Evolutionary conservation across 148 eudicot species (phyloP), one percentile per base, ranked within the genome.

Genomic region (Talinum fruticosum): DNA sequence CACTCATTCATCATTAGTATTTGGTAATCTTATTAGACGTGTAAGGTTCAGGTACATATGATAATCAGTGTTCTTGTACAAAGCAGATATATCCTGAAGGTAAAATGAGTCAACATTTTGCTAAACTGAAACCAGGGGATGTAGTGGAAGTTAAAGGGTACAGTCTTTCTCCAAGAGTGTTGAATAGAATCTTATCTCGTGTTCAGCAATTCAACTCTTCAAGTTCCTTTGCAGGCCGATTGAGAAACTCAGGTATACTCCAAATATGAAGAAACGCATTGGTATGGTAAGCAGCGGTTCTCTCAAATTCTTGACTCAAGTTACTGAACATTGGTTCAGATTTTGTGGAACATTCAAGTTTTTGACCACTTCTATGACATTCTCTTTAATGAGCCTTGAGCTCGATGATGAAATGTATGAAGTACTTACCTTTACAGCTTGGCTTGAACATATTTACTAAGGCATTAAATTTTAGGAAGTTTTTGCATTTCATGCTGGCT

Each of bases 61-160:
- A n/a, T 78, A 49, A 74, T 30, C 18, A 14, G 3, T 62, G 16
- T 49, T 38, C 69, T 75, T 70, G 15, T 32, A 16, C 33, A 34
- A 78, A 71, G 66, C 80, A 96, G 99, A 84, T 96, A 53, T 96
- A 96, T 72, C 97, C 99, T 14, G 97, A 93, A 85, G 99, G 99
- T 74, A 93, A 93, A 88, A 96, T 96, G 99, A 96, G 97, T 53
- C 99, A 93, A 85, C 97, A 96, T 85, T 91, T 96, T 85, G 94
- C 94, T 34, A 93, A 85, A 76, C 84, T 96, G 79, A 93, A 87
- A 78, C 97, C 97, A 49, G 99, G 99, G 4, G 99, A 96, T 85
- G 92, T 90, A 29, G 71, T 96, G 15, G 99, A 96, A 91, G 97
- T 96, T 75, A 96, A 96, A 90, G 99, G 99, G 99, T 96, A 82